Evolutionary conservation across 768 basidiomycete species (phyloP).

Genomic region (Mycena chlorophos): DNA sequence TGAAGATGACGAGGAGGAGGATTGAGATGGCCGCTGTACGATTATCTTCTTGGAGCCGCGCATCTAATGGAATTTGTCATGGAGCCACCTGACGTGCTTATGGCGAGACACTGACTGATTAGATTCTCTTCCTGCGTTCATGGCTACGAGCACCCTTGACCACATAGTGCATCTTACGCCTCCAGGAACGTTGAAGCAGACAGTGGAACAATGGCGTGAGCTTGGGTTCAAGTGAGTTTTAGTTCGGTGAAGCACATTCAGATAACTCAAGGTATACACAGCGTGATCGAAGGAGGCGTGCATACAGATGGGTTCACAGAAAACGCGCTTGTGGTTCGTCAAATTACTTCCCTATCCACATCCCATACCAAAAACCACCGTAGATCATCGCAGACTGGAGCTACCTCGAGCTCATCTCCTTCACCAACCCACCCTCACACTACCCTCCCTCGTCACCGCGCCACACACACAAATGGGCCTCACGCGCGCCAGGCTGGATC

Average conservation of each 20-base stretch:
- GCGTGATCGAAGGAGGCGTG: conserved; percentile 66
- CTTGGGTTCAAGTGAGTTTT: conserved; percentile 64
- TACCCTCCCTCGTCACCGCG: conserved; percentile 57
- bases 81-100: neutral
- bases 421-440: conserved; percentile 53
- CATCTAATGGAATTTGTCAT: no score
- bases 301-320: conserved; percentile 64
- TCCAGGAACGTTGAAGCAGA: conserved; percentile 53
- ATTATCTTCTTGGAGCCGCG: no score
- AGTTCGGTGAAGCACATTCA: neutral
- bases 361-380: neutral
- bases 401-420: conserved; percentile 72
- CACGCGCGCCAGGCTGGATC: conserved; percentile 61
- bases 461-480: conserved; percentile 53
- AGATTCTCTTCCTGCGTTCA: neutral
- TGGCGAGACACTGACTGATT: neutral
- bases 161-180: conserved; percentile 75
- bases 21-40: no score
- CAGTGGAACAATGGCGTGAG: conserved; percentile 51
- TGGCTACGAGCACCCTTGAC: conserved; percentile 51
- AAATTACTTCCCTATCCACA: neutral
- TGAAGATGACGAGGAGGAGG: no score
- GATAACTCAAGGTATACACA: conserved; percentile 25
- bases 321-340: conserved; percentile 60
- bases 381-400: conserved; percentile 57